phyloP scores from a whole-genome alignment of 176 grass and related monocot species.

The Themeda triandra region DNA sequence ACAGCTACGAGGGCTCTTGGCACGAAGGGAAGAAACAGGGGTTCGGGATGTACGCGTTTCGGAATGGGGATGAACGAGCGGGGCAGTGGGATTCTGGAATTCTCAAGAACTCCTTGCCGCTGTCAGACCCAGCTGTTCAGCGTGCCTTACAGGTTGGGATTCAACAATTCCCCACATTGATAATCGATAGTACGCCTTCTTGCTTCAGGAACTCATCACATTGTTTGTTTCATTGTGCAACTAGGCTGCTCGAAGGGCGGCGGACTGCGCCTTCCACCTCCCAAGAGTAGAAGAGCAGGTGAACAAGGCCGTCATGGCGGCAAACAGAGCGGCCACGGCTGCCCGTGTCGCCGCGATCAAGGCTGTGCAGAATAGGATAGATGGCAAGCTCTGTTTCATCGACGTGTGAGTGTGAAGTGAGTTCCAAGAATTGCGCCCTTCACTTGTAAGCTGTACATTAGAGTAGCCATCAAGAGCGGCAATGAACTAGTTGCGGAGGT shows the following conservation, averaged over 20 bases:
- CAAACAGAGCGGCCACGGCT: conserved; percentile 67
- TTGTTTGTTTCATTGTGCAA: not conserved
- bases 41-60: conserved; percentile 61
- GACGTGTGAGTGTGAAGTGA: conserved; percentile 37
- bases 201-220: not conserved
- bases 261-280: conserved; percentile 38
- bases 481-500: conserved; percentile 35
- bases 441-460: conserved; percentile 46
- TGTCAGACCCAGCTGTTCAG: conserved; percentile 37
- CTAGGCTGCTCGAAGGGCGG: conserved; percentile 58
- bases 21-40: conserved; percentile 87
- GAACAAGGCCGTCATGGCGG: conserved; percentile 49
- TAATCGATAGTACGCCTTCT: not conserved
- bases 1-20: conserved; percentile 77
- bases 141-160: conserved; percentile 50
- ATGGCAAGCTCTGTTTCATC: conserved; percentile 61
- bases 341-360: conserved; percentile 72
- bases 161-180: not conserved
- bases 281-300: conserved; percentile 61
- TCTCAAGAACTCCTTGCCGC: conserved; percentile 37
- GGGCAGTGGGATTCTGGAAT: conserved; percentile 66
- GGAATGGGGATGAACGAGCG: conserved; percentile 50
- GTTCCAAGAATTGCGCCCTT: not conserved
- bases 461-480: conserved; percentile 10
- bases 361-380: conserved; percentile 74